phyloP scores from a whole-genome alignment of 2,329 filamentous ascomycete species.

The Hymenoscyphus infarciens region DNA sequence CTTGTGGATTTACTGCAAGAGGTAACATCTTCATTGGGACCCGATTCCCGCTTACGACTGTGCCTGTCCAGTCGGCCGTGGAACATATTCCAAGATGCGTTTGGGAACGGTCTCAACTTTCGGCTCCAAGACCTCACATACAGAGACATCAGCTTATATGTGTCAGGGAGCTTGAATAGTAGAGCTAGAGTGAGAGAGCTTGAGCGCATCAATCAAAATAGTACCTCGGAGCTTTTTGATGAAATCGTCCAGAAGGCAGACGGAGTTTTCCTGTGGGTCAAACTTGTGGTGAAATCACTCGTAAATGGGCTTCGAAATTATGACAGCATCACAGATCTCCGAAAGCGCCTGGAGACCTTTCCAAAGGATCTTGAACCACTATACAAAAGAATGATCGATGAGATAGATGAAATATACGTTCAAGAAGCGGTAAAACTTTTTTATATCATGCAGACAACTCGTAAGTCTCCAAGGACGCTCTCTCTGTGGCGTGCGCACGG shows the following conservation, averaged over 20 bases:
- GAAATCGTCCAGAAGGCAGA: slow-evolving; percentile 9
- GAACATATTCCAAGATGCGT: slow-evolving; percentile 8
- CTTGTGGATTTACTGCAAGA: neutral
- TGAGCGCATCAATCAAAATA: neutral
- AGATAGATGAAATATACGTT: neutral
- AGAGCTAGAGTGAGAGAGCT: slow-evolving; percentile 1
- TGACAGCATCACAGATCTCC: slow-evolving; percentile 9
- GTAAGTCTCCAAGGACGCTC: neutral
- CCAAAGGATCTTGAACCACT: slow-evolving; percentile 11
- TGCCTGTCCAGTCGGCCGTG: slow-evolving; percentile 12
- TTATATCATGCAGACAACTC: neutral
- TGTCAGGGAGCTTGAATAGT: neutral
- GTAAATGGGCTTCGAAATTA: slow-evolving; percentile 8
- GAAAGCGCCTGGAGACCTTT: neutral
- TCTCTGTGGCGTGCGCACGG: neutral
- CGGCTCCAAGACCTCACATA: slow-evolving; percentile 12
- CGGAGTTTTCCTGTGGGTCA: slow-evolving; percentile 17
- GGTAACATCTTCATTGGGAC: neutral
- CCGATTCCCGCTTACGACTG: neutral
- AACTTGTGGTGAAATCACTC: slow-evolving; percentile 12
- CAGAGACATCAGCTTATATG: slow-evolving; percentile 11
- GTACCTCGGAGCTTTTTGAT: neutral
- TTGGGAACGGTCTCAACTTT: slow-evolving; percentile 2
- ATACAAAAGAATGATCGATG: neutral
- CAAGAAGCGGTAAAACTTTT: neutral